A percentile compares a stretch with the other conserved stretches of the same genome.
Conservation (phyloP, 768 basidiomycete species). For the Rubroboletus satanas region DNA sequence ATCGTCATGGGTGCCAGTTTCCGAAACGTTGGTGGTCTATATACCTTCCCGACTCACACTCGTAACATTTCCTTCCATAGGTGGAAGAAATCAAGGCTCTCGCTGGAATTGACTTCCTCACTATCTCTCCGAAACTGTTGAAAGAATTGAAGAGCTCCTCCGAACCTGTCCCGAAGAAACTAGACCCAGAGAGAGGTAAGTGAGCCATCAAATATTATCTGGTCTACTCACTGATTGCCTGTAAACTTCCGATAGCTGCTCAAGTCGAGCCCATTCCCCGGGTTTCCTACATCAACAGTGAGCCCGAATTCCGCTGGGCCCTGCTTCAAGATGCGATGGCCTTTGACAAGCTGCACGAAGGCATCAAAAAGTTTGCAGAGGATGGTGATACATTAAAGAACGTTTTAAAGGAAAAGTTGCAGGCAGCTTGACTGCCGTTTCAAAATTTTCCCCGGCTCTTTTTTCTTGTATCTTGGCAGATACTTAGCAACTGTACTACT, state of each 20-base stretch:
- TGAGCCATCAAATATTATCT: slow-evolving; percentile 6
- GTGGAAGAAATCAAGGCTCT: slow-evolving; percentile 88
- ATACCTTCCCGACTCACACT: not conserved
- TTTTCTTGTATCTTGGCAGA: not conserved
- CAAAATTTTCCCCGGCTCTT: no score
- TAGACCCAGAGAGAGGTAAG: slow-evolving; percentile 59
- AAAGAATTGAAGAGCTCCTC: slow-evolving; percentile 81
- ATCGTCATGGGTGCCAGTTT: slow-evolving; percentile 99
- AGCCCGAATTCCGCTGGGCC: slow-evolving; percentile 90
- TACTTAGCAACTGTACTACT: not conserved
- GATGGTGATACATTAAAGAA: slow-evolving; percentile 84
- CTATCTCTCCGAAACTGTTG: slow-evolving; percentile 84
- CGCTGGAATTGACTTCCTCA: slow-evolving; percentile 94
- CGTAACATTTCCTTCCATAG: slow-evolving; percentile 34
- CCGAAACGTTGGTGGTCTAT: slow-evolving; percentile 71
- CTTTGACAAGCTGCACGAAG: slow-evolving; percentile 94
- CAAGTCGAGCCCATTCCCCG: slow-evolving; percentile 65
- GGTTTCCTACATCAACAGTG: slow-evolving; percentile 81
- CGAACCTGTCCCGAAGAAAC: slow-evolving; percentile 75
- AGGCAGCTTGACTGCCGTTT: slow-evolving; percentile 1
- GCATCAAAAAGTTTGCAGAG: slow-evolving; percentile 95
- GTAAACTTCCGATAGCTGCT: slow-evolving; percentile 38
- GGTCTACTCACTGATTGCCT: not conserved
- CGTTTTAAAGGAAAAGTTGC: slow-evolving; percentile 65
- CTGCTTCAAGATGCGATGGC: slow-evolving; percentile 92